phyloP scores from a whole-genome alignment of 1,284 basidiomycete genomes.

The Stereum hirsutum region DNA sequence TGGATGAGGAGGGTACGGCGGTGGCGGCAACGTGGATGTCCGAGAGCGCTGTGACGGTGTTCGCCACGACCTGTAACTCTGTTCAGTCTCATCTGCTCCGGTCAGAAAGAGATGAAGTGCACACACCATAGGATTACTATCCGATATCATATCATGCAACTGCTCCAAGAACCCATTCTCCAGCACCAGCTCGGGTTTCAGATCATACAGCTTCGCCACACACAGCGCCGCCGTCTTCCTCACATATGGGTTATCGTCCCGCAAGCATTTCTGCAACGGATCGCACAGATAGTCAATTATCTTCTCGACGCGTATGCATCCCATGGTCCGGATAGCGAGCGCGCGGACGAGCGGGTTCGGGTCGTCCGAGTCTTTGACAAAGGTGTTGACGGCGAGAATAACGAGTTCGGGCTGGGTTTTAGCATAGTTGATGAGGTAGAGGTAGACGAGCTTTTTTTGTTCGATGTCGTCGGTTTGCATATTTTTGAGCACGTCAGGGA shows the following conservation, averaged over 20 bases:
- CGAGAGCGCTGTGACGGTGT: conserved; percentile 86
- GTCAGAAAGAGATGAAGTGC: conserved; percentile 5
- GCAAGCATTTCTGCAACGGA: conserved; percentile 84
- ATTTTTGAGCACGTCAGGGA: conserved; percentile 98
- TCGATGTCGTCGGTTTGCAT: conserved; percentile 95
- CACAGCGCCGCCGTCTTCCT: conserved; percentile 94
- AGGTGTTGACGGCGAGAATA: conserved; percentile 97
- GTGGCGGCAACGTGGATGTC: conserved; percentile 81
- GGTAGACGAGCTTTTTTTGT: conserved; percentile 96
- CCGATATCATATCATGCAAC: conserved; percentile 85
- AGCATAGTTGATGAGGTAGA: conserved; percentile 98
- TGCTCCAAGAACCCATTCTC: conserved; percentile 93
- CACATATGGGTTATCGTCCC: conserved; percentile 96
- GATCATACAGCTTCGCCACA: conserved; percentile 94
- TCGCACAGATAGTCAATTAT: conserved; percentile 98
- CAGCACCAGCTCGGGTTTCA: conserved; percentile 91
- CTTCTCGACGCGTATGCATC: conserved; percentile 93
- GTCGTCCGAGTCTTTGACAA: conserved; percentile 95
- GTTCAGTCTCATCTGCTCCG: conserved; percentile 3
- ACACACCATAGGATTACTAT: conserved; percentile 93
- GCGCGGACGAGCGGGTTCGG: conserved; percentile 95
- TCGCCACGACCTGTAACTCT: conserved; percentile 75
- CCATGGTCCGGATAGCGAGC: conserved; percentile 97
- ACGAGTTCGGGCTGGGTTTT: conserved; percentile 97
- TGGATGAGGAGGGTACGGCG: conserved; percentile 40